These are phyloP conservation scores for Alternaria metachromatica DNA, from an alignment of 2,329 filamentous ascomycete species.

Conservation along the genomic window DNA sequence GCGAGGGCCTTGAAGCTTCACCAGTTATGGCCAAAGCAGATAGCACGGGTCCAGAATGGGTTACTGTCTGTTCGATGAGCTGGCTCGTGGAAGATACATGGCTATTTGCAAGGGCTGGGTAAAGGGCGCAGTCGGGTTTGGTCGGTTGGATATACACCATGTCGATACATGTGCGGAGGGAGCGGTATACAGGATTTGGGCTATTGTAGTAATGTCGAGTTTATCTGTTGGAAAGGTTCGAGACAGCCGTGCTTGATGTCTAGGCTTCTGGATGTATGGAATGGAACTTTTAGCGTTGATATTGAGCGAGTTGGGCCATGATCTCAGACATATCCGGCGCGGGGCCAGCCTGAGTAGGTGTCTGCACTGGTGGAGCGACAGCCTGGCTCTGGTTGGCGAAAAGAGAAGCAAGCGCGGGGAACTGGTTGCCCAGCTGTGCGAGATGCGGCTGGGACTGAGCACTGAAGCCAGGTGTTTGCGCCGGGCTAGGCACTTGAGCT, in stretches of 20 bases:
- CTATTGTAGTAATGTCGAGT: conserved; percentile 9
- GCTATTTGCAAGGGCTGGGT: background rate
- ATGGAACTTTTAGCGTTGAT: conserved; percentile 55
- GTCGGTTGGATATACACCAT: conserved; percentile 3
- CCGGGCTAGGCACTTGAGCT: conserved; percentile 39
- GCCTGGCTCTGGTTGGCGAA: conserved; percentile 32
- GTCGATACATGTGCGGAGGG: conserved; percentile 7
- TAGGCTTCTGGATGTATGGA: background rate
- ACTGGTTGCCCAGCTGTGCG: conserved; percentile 39
- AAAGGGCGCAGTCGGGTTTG: conserved; percentile 9
- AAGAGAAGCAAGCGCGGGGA: conserved; percentile 39
- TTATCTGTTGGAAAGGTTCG: conserved; percentile 3
- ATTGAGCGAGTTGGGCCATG: conserved; percentile 74
- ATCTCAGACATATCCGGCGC: conserved; percentile 70
- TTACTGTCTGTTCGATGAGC: conserved; percentile 1
- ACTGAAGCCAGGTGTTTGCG: conserved; percentile 32
- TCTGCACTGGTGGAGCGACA: conserved; percentile 40
- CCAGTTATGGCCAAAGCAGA: background rate
- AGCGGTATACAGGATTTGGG: background rate
- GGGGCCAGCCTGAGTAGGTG: conserved; percentile 31
- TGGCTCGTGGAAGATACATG: conserved; percentile 3
- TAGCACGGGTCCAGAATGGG: background rate
- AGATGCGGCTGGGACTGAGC: conserved; percentile 26
- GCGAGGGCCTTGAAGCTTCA: conserved; percentile 1
- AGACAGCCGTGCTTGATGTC: conserved; percentile 7